Conservation (phyloP, 768 basidiomycete species). For the Rhizopogon rudus region DNA sequence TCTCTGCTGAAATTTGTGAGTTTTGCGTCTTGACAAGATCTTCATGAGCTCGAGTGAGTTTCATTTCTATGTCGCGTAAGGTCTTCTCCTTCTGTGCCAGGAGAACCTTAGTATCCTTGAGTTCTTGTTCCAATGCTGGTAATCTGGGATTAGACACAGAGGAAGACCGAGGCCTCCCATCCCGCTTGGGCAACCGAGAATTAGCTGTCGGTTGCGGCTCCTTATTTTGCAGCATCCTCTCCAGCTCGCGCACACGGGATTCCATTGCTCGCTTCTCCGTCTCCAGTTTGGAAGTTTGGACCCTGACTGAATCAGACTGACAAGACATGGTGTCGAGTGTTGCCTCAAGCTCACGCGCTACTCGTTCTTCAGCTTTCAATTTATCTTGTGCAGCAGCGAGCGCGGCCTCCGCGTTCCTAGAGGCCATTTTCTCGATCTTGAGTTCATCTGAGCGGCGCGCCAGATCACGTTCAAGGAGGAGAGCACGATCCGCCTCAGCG, state of each 20-base stretch:
- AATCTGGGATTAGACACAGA: constrained; percentile 50
- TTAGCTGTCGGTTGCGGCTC: constrained; percentile 23
- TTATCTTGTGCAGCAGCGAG: constrained; percentile 44
- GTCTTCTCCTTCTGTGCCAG: constrained; percentile 41
- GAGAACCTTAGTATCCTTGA: constrained; percentile 40
- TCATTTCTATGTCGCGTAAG: constrained; percentile 39
- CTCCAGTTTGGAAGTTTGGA: constrained; percentile 42
- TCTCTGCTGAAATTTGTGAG: constrained; percentile 52
- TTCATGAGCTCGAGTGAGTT: constrained; percentile 43
- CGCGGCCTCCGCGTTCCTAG: constrained; percentile 48
- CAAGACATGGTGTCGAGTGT: constrained; percentile 51
- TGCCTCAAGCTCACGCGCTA: constrained; percentile 49
- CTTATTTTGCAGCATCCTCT: constrained; percentile 35
- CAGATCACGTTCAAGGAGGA: constrained; percentile 50
- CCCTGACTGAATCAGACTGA: constrained; percentile 42
- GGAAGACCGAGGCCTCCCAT: constrained; percentile 50
- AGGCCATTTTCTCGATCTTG: constrained; percentile 45
- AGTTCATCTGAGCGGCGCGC: constrained; percentile 49
- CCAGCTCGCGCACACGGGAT: constrained; percentile 53
- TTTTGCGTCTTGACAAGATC: constrained; percentile 53
- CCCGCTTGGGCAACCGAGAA: constrained; percentile 28
- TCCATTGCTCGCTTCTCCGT: constrained; percentile 56
- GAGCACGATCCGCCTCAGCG: constrained; percentile 49
- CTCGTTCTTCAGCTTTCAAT: constrained; percentile 44
- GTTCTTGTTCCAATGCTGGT: constrained; percentile 50